These are phyloP conservation scores for Bipolaris zeicola DNA, from an alignment of 2,329 filamentous ascomycete species.

Conservation along the genomic window DNA sequence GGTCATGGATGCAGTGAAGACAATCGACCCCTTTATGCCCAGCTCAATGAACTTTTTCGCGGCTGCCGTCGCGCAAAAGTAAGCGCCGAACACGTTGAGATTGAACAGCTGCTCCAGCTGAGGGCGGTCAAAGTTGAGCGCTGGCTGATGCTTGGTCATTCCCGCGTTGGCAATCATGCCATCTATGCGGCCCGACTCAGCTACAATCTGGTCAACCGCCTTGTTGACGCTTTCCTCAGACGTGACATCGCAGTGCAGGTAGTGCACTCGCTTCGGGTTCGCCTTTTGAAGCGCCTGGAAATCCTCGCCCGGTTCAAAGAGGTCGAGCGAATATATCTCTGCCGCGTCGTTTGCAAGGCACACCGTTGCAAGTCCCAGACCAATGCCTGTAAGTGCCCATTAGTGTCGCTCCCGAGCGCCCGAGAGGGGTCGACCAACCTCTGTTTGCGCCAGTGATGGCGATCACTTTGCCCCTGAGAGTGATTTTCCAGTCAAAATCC, in stretches of 20 bases:
- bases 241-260: conserved; percentile 57
- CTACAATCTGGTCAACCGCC: conserved; percentile 55
- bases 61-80: conserved; percentile 54
- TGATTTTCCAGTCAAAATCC: conserved; percentile 55
- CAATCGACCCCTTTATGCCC: conserved; percentile 55
- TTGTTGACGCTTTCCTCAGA: conserved; percentile 54
- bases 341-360: conserved; percentile 55
- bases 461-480: conserved; percentile 51
- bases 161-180: conserved; percentile 61
- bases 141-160: conserved; percentile 59
- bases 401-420: conserved; percentile 33
- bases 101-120: conserved; percentile 56
- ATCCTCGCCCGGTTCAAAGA: conserved; percentile 55
- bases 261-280: conserved; percentile 52
- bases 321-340: conserved; percentile 57
- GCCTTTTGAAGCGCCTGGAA: conserved; percentile 51
- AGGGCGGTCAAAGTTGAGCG: conserved; percentile 57
- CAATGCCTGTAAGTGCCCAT: conserved; percentile 22
- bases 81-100: conserved; percentile 57
- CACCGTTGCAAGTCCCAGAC: conserved; percentile 54
- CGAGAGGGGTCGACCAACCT: conserved; percentile 26
- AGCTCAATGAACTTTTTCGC: conserved; percentile 54
- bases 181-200: conserved; percentile 55
- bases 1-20: conserved; percentile 58
- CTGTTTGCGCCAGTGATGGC: conserved; percentile 32